Percentiles rank a stretch among this genome's conserved stretches.
phyloP scores from a whole-genome alignment of 306 rosid species.

The Notholithocarpus densiflorus region DNA sequence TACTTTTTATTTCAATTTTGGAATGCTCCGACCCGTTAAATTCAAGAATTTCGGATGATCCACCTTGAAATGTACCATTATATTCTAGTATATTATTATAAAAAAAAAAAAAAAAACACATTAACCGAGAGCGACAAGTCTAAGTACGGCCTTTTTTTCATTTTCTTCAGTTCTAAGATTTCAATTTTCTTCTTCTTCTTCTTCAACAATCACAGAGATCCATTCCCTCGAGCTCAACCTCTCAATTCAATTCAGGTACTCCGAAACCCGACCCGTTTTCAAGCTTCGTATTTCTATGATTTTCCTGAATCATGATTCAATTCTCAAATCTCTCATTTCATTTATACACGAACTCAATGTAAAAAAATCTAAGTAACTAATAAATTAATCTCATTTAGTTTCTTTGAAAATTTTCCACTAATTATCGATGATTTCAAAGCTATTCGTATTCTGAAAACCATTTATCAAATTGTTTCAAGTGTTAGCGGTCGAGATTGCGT shows the following conservation, averaged over 20 bases:
- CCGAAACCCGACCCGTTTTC: too few species aligned
- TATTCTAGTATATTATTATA: background rate
- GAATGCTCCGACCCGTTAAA: background rate
- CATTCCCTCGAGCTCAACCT: constrained; percentile 1
- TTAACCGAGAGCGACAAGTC: background rate
- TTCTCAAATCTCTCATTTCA: too few species aligned
- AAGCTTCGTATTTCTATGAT: too few species aligned
- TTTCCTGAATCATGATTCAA: too few species aligned
- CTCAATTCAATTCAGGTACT: too few species aligned
- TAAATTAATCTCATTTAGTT: too few species aligned
- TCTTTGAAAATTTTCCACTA: too few species aligned
- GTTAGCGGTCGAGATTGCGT: background rate
- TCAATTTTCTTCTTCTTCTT: background rate
- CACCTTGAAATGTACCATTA: background rate
- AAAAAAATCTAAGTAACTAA: too few species aligned
- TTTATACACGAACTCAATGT: too few species aligned
- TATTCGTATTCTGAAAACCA: too few species aligned
- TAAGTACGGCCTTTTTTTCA: background rate
- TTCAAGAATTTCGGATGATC: background rate
- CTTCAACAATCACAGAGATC: constrained; percentile 1
- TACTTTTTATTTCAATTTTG: background rate
- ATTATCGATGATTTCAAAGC: too few species aligned
- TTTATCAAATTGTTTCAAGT: too few species aligned
- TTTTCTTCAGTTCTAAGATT: constrained; percentile 8
- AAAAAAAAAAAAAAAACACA: background rate